Base-by-base conservation (phyloP, 2,329 filamentous ascomycete species). In the Pseudocercospora vitis region DNA sequence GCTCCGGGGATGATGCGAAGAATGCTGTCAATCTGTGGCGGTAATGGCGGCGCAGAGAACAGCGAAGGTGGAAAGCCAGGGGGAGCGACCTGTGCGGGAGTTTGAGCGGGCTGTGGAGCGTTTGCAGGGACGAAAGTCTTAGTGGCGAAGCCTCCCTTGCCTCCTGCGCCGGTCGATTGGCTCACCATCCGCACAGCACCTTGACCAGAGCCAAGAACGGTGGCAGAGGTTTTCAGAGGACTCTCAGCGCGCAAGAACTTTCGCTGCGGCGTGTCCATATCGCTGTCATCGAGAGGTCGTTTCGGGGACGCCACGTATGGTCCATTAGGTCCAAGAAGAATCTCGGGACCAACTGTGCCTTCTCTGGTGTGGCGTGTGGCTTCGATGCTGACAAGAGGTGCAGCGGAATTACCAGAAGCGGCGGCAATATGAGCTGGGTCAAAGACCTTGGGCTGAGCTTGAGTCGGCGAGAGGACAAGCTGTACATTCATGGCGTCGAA, bases 231-330 rank as follows among this genome's bases (percentile, higher is more conserved):
- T 70, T 97, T 99, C 31, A 97, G 79, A 0, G 95, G 94, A 4
- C 92, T 97, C 52, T 89, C 91, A n/a, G 87, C 91, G 39, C 95
- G 85, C 45, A 86, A 82, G 48, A 96, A 81, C 70, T 97, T 96
- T 63, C 91, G 88, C 1, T 91, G 89, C 2, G 88, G 86, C 61
- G 84, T 84, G 31, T 80, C 75, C 50, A 86, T 84, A 31, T 89
- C 86, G 5, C 78, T 91, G 5, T 71, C 28, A 5, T 75, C 73
- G 23, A 76, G 72, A 1, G 73, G 71, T 6, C 76, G 74, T 60
- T 79, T 79, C 1, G 76, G 76, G 7, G 75, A 77, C 54, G 72
- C 65, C 26, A 69, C 52, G 46, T 68, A 70, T 1, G 67, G 67
- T 8, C 67, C 67, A 18, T 69, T 67, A 4, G 65, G 67, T 7